Evolutionary conservation across 2,329 filamentous ascomycete genomes (phyloP).

Genomic region (Aspergillus neotritici): DNA sequence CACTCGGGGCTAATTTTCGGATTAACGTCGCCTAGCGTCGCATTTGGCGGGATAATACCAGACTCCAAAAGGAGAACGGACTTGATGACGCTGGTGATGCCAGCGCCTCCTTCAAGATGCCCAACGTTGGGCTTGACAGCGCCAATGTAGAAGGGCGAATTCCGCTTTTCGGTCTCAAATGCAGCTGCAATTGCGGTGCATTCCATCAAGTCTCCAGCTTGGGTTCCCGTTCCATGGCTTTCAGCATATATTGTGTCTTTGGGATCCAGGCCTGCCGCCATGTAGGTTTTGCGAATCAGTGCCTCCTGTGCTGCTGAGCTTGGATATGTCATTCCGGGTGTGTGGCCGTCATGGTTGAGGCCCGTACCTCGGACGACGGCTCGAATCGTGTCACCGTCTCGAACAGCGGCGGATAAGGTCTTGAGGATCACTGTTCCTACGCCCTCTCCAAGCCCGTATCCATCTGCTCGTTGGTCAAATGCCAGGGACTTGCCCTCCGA

Average conservation of each 20-base stretch:
- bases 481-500: conserved; percentile 27
- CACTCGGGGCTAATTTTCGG: conserved; percentile 10
- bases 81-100: conserved; percentile 43
- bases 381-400: conserved; percentile 17
- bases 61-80: conserved; percentile 38
- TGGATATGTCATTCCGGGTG: conserved; percentile 39
- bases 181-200: not conserved
- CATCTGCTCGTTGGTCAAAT: conserved; percentile 37
- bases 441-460: conserved; percentile 50
- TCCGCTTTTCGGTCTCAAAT: not conserved
- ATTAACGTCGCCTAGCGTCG: conserved; percentile 30
- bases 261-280: conserved; percentile 11
- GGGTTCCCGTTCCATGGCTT: conserved; percentile 36
- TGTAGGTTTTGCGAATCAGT: conserved; percentile 36
- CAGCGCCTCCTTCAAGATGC: conserved; percentile 43
- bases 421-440: conserved; percentile 25
- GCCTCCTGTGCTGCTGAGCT: conserved; percentile 31
- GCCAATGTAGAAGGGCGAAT: conserved; percentile 13
- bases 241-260: conserved; percentile 29
- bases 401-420: too few species aligned
- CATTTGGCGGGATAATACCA: conserved; percentile 15
- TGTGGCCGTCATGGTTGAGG: conserved; percentile 33
- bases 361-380: conserved; percentile 21
- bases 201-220: conserved; percentile 5
- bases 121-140: conserved; percentile 40